These are phyloP conservation scores for Westerdykella sp. DNA, from an alignment of 2,329 filamentous ascomycete species.

Conservation along the genomic window DNA sequence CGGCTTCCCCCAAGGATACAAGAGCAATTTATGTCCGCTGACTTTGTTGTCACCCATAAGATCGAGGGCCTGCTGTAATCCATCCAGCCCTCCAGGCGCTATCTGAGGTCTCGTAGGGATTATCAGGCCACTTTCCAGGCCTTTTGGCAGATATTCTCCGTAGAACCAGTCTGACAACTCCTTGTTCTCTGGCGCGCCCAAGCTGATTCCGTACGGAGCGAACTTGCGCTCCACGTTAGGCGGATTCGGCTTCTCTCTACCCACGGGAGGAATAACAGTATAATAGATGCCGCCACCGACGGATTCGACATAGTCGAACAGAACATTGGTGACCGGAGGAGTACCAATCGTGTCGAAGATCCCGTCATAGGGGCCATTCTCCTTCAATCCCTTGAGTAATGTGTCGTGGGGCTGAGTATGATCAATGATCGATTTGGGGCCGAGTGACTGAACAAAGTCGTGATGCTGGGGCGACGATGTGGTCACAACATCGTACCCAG, in stretches of 20 bases:
- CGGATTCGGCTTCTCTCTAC: constrained; percentile 4
- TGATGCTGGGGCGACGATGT: constrained; percentile 29
- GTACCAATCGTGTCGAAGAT: constrained; percentile 24
- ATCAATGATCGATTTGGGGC: constrained; percentile 22
- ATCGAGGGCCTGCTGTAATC: constrained; percentile 11
- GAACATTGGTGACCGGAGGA: constrained; percentile 8
- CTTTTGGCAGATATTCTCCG: constrained; percentile 11
- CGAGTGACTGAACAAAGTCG: constrained; percentile 24
- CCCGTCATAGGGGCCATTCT: constrained; percentile 20
- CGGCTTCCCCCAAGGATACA: constrained; percentile 4
- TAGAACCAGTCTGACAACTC: constrained; percentile 11
- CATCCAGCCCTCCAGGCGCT: constrained; percentile 11
- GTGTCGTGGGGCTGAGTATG: constrained; percentile 13
- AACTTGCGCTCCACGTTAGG: constrained; percentile 11
- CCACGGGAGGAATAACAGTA: constrained; percentile 10
- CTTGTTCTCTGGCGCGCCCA: constrained; percentile 7
- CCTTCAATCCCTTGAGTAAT: constrained; percentile 14
- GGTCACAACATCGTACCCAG: constrained; percentile 31
- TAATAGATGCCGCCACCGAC: constrained; percentile 10
- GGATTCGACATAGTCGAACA: constrained; percentile 9
- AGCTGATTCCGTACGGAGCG: constrained; percentile 8
- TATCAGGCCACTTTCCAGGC: constrained; percentile 9
- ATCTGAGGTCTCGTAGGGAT: constrained; percentile 11
- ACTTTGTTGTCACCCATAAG: constrained; percentile 14
- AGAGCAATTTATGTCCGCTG: constrained; percentile 20